Evolutionary conservation across 208 protist species (phyloP).

Genomic region (Wallacemonas sp.): DNA sequence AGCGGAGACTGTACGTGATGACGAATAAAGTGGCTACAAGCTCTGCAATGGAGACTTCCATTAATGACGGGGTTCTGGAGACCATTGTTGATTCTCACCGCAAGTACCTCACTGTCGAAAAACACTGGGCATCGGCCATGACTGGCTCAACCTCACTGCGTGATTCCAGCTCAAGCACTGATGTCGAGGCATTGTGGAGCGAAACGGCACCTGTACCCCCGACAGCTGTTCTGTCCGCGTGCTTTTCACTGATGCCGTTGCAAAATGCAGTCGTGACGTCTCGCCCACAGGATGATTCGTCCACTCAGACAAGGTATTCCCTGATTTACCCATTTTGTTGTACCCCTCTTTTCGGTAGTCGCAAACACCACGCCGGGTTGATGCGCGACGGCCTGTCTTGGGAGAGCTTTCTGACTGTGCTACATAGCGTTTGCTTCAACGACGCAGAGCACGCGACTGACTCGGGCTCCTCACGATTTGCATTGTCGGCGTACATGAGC

Average conservation of each 20-base stretch:
- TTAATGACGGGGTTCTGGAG: not conserved
- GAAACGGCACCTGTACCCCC: slow-evolving; percentile 50
- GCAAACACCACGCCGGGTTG: not conserved
- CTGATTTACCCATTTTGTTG: slow-evolving; percentile 4
- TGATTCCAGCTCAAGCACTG: not conserved
- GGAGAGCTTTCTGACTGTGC: slow-evolving; percentile 13
- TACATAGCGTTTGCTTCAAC: slow-evolving; percentile 13
- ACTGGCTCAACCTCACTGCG: not conserved
- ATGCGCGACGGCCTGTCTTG: not conserved
- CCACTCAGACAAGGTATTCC: not conserved
- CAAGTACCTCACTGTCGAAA: not conserved
- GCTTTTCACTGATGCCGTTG: slow-evolving; percentile 44
- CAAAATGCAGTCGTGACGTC: slow-evolving; percentile 5
- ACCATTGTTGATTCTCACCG: slow-evolving; percentile 7
- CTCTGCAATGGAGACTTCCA: not conserved
- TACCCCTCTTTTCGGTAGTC: not conserved
- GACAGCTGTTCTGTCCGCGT: slow-evolving; percentile 54
- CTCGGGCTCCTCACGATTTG: not conserved
- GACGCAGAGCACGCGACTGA: not conserved
- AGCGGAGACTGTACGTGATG: slow-evolving; percentile 6
- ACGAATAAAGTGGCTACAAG: not conserved
- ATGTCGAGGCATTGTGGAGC: slow-evolving; percentile 35
- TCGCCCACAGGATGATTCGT: not conserved
- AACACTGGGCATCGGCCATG: not conserved
- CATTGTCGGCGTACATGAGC: slow-evolving; percentile 14